Base-by-base conservation (phyloP, 768 basidiomycete species). In the Peribolospora kevripleyi region DNA sequence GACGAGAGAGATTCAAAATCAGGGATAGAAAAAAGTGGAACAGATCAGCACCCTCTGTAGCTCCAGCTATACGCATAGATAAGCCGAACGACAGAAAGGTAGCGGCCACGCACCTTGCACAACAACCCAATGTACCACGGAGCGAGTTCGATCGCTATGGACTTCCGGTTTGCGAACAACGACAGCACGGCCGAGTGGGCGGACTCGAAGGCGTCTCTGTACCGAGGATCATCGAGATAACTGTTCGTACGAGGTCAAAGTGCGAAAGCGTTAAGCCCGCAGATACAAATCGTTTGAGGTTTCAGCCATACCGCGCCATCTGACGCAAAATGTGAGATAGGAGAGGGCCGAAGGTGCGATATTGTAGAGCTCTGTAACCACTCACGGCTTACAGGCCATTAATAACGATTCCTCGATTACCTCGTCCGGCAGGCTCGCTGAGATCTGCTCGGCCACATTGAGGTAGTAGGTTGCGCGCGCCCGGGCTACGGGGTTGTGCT, bases 171-270 rank as follows among this genome's bases (percentile, higher is more conserved):
- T 7, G 80, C 74, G 62, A 85, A 80, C 46, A 84, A 71, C 4
- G 84, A 73, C 10, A 90, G 70, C 42, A 88, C 68, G 38, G 83
- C 82, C 7, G 85, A 87, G 64, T 88, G 86, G 1, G 84, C 78
- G 0, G 83, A 81, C 65, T 90, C 85, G 61, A 78, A 88, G n/a
- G 77, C 77, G 59, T 86, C 81, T 42, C 81, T 76, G 59, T 82
- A 71, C 10, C 54, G 55, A 2, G 76, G 60, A 55, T 78, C 73
- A 53, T 69, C 72, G 39, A 85, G 70, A 63, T 80, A 74, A 13
- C 83, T 84, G 60, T 46, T 48, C 38, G 25, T 25, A 25, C 25
- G 25, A 25, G 25, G 25, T 1, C 25, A 25, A 25, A 25, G 25
- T 5, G 52, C 48, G 46, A 8, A 10, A n/a, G 48, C 38, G 46